These are phyloP conservation scores for Neonectria ditissima DNA, from an alignment of 2,329 filamentous ascomycete genomes.

Conservation along the genomic window DNA sequence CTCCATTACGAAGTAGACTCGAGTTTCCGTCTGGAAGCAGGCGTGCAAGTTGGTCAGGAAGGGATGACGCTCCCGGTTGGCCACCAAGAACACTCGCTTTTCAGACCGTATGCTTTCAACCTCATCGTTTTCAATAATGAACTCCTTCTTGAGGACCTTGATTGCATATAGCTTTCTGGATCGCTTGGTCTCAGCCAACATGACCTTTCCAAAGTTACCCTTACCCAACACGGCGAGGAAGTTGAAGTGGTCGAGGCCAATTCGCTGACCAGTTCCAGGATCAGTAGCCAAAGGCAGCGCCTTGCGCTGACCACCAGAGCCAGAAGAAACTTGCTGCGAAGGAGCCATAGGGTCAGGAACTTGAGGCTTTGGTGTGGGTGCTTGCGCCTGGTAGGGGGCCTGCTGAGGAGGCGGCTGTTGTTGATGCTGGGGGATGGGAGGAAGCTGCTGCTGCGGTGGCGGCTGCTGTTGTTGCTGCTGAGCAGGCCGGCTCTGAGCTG, in stretches of 20 bases:
- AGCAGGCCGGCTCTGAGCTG: constrained; percentile 48
- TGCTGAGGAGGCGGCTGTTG: constrained; percentile 47
- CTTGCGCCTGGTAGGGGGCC: constrained; percentile 46
- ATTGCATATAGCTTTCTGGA: constrained; percentile 95
- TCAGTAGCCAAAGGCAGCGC: constrained; percentile 77
- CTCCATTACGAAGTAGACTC: constrained; percentile 99
- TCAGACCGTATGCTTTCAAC: constrained; percentile 98
- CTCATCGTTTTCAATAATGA: constrained; percentile 99
- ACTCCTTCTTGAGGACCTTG: constrained; percentile 99
- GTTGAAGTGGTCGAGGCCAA: constrained; percentile 98
- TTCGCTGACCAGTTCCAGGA: constrained; percentile 81
- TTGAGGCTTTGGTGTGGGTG: constrained; percentile 54
- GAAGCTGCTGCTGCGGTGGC: constrained; percentile 53
- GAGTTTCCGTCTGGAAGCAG: constrained; percentile 98
- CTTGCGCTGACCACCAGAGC: constrained; percentile 60
- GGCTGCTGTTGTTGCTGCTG: constrained; percentile 47
- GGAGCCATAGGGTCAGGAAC: constrained; percentile 51
- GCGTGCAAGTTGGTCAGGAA: constrained; percentile 96
- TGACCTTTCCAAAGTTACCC: constrained; percentile 99
- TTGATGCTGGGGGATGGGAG: constrained; percentile 53
- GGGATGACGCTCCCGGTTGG: constrained; percentile 95
- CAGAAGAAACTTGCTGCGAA: constrained; percentile 30
- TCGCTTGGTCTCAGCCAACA: constrained; percentile 97
- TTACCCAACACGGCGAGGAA: constrained; percentile 98
- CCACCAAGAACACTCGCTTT: constrained; percentile 96